phyloP scores from a whole-genome alignment of 2,329 filamentous ascomycete species.

The Colletotrichum magnum region DNA sequence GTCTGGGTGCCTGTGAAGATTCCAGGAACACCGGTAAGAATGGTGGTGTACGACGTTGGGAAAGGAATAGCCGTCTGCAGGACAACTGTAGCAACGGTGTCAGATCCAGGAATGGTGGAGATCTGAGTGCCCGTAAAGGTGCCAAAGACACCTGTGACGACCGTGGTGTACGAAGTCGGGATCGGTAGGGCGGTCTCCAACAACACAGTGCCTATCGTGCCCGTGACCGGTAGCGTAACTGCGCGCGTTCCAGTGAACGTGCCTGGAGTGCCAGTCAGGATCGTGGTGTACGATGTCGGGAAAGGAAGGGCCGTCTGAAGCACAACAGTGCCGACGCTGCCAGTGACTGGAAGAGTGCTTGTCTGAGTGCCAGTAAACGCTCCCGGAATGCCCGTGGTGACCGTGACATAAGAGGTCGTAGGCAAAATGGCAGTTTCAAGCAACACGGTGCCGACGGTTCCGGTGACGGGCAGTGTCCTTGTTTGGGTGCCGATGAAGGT shows the following conservation, averaged over 20 bases:
- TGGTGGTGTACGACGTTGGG: constrained; percentile 23
- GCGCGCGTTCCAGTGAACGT: constrained; percentile 4
- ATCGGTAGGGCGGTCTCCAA: constrained; percentile 9
- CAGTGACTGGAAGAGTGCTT: neutral
- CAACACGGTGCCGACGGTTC: neutral
- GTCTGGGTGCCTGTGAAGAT: constrained; percentile 16
- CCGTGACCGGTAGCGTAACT: neutral
- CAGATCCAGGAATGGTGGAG: neutral
- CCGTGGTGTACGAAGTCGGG: neutral
- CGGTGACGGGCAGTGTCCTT: neutral
- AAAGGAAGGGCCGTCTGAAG: constrained; percentile 11
- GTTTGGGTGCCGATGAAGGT: constrained; percentile 7
- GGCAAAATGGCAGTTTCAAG: neutral
- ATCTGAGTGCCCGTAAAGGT: neutral
- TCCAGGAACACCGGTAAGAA: constrained; percentile 9
- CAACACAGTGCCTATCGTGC: neutral
- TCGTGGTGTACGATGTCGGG: constrained; percentile 5
- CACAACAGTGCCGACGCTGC: neutral
- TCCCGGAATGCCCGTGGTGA: neutral
- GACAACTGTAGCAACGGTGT: constrained; percentile 4
- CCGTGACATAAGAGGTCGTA: neutral
- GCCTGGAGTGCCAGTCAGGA: neutral
- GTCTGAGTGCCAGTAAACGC: neutral
- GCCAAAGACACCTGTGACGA: neutral
- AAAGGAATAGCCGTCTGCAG: constrained; percentile 18